Evolutionary conservation across 345 rosid genomes (phyloP), one percentile per base, ranked within the genome.

Genomic region (Abelmoschus esculentus): DNA sequence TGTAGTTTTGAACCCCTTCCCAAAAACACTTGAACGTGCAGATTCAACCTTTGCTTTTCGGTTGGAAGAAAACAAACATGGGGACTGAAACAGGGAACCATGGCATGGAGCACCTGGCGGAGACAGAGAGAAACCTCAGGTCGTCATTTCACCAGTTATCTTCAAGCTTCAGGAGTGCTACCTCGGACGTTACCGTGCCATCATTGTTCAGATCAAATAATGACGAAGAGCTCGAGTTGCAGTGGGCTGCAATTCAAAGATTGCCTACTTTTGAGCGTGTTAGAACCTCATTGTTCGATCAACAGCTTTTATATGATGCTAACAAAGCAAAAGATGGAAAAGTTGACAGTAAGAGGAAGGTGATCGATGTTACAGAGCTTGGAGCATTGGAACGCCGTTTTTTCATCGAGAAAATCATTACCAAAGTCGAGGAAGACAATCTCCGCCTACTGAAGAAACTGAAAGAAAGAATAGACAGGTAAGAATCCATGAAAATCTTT

Each of bases 171-270:
- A 61, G 49, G 19, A 19, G 36, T 12, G 5, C 31, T 44, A 42
- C 68, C 7, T 64, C 68, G 7, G 53, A 53, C 57, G 22, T 53
- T 7, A 12, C 57, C 1, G 12, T 2, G 28, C 7, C 28, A 9
- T 6, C 52, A 11, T 44, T 54, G 1, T 58, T 13, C 11, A 12
- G 7, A 61, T 18, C 57, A 17, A 38, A 78, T 17, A 38, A 78
- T 17, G 52, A 73, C 1, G 82, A 76, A 1, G 82, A 74, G 42
- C 38, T 70, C 38, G 79, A 74, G 55, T 34, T 82, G 55, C 82
- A 67, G 74, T 78, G 84, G 88, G 84, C 74, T 2, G 85, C 82
- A 0, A 74, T 80, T 26, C 78, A 82, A 66, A 78, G 88, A 69
- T 50, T 84, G 17, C 85, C 84, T 1, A 80, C 82, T 0, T 66